Evolutionary conservation across 768 basidiomycete genomes (phyloP).

Genomic region (Dendrothele bispora): DNA sequence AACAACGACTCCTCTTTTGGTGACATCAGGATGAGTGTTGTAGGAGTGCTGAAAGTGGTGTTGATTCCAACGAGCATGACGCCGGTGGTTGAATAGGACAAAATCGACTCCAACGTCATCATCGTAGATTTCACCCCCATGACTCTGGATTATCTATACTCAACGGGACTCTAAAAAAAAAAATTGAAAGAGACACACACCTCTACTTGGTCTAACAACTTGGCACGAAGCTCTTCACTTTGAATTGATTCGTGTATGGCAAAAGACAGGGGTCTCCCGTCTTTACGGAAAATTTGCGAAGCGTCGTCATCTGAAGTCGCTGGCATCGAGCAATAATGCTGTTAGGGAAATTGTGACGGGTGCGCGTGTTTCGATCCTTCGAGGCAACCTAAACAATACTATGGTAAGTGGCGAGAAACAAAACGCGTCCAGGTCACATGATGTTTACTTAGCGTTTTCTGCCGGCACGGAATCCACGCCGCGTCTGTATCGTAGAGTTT

Average conservation of each 20-base stretch:
- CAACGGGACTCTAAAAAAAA: background rate
- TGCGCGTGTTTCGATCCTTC: too few relatives aligned
- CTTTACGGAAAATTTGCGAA: background rate
- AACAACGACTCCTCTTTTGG: background rate
- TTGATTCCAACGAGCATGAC: background rate
- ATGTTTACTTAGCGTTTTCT: too few relatives aligned
- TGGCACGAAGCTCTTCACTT: background rate
- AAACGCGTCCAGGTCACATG: too few relatives aligned
- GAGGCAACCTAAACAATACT: too few relatives aligned
- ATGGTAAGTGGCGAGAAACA: too few relatives aligned
- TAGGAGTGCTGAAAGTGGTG: background rate
- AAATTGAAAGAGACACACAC: background rate
- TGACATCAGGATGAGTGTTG: slow-evolving; percentile 1
- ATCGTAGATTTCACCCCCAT: background rate
- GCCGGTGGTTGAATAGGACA: background rate
- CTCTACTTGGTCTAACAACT: background rate
- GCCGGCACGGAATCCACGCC: too few relatives aligned
- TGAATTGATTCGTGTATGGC: background rate
- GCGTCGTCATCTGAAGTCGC: too few relatives aligned
- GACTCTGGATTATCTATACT: background rate
- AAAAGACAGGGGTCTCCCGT: background rate
- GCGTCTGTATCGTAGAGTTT: too few relatives aligned
- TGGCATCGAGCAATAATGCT: too few relatives aligned
- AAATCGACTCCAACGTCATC: slow-evolving; percentile 2
- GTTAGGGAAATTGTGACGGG: too few relatives aligned